These are phyloP conservation scores for Cladosporium austrohemisphaericum DNA, from an alignment of 2,329 filamentous ascomycete species.

Conservation along the genomic window DNA sequence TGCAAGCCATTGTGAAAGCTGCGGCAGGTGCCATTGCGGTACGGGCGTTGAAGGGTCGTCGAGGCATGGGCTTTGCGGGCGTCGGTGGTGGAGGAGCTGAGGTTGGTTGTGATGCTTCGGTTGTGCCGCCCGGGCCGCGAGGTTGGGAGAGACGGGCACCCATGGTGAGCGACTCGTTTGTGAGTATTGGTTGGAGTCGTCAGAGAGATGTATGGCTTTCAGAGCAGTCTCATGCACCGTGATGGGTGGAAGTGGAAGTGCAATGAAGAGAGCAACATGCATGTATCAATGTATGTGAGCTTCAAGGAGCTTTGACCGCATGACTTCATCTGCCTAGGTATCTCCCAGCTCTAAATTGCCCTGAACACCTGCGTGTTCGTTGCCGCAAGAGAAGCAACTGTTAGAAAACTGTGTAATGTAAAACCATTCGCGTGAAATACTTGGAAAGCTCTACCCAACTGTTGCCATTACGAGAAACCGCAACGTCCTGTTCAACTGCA, in stretches of 20 bases:
- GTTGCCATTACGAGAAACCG: too few relatives aligned
- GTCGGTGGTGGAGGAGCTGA: constrained; percentile 31
- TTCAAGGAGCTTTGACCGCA: constrained; percentile 7
- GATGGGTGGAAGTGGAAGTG: neutral
- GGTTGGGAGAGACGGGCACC: constrained; percentile 46
- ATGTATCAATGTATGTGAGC: neutral
- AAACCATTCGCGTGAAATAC: too few relatives aligned
- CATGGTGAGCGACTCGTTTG: constrained; percentile 35
- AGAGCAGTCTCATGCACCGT: too few relatives aligned
- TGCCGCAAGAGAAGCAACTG: too few relatives aligned
- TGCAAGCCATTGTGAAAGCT: constrained; percentile 58
- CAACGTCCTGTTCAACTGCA: too few relatives aligned
- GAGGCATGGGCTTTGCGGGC: constrained; percentile 30
- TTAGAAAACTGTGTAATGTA: too few relatives aligned
- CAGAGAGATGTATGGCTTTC: neutral
- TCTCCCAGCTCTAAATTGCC: neutral
- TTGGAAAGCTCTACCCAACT: too few relatives aligned
- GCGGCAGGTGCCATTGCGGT: constrained; percentile 58
- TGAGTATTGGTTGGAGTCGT: neutral
- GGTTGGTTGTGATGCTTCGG: constrained; percentile 35
- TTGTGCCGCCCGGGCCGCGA: constrained; percentile 37
- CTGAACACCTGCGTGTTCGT: too few relatives aligned
- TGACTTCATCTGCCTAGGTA: constrained; percentile 1
- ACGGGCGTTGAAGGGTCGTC: constrained; percentile 30
- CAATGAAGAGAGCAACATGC: too few relatives aligned